phyloP scores from a whole-genome alignment of 768 basidiomycete genomes.

The Rickenella mellea region DNA sequence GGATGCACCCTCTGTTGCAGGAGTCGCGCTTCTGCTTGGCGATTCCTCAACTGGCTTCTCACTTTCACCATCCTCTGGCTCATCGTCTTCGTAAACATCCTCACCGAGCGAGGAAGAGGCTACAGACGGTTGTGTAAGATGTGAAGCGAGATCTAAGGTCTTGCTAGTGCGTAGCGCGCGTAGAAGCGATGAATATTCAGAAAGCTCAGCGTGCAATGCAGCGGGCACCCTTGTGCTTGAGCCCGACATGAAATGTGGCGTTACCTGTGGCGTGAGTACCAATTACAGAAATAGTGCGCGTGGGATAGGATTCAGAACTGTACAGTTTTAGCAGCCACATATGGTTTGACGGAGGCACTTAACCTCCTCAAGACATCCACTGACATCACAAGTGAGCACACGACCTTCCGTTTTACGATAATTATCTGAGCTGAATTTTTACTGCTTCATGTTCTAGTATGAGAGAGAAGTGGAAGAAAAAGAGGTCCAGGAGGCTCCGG shows the following conservation, averaged over 20 bases:
- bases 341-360: background rate
- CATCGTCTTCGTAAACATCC: conserved; percentile 14
- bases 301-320: conserved; percentile 10
- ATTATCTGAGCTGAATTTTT: no score
- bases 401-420: background rate
- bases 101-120: conserved; percentile 6
- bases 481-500: conserved; percentile 85
- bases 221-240: conserved; percentile 38
- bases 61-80: conserved; percentile 12
- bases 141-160: conserved; percentile 47
- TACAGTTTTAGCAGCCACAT: no score
- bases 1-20: background rate
- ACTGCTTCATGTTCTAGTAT: conserved; percentile 33
- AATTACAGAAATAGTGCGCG: background rate
- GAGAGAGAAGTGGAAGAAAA: conserved; percentile 98
- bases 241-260: no score
- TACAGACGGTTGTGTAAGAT: conserved; percentile 26
- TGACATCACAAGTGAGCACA: conserved; percentile 18
- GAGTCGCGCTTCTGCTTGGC: background rate
- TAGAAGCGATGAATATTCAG: conserved; percentile 58
- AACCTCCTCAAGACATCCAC: conserved; percentile 20
- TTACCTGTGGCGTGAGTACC: background rate
- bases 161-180: conserved; percentile 51
- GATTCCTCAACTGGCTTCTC: no score
- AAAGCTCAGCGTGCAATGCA: conserved; percentile 52